Conservation (phyloP, 1,284 basidiomycete species). For the Fomes fomentarius region DNA sequence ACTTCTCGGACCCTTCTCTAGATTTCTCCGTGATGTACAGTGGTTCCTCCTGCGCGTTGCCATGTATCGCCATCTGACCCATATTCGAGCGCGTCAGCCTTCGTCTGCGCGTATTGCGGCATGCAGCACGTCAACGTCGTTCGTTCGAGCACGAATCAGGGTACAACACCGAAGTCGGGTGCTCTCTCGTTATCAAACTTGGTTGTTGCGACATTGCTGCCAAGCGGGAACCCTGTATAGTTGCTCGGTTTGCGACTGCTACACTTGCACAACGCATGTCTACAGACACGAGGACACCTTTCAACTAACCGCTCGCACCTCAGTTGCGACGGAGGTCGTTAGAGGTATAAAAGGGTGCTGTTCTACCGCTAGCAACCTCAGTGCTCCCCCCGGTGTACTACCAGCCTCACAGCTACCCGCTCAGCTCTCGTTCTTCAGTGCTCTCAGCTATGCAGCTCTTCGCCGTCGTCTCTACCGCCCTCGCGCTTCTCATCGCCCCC, state of each 20-base stretch:
- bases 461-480: conserved; percentile 26
- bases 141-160: too few relatives aligned
- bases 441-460: conserved; percentile 32
- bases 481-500: conserved; percentile 33
- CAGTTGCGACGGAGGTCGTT: too few relatives aligned
- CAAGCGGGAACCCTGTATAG: not conserved
- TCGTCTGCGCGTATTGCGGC: not conserved
- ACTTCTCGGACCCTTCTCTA: conserved; percentile 6
- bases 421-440: not conserved
- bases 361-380: not conserved
- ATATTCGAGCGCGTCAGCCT: not conserved
- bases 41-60: not conserved
- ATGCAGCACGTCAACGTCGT: too few relatives aligned
- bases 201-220: not conserved
- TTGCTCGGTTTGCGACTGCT: not conserved
- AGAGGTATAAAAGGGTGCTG: not conserved
- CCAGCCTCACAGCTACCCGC: too few relatives aligned
- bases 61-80: conserved; percentile 8
- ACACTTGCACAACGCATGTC: too few relatives aligned
- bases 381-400: too few relatives aligned
- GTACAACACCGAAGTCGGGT: too few relatives aligned
- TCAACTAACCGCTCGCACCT: too few relatives aligned
- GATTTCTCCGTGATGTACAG: conserved; percentile 1
- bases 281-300: too few relatives aligned
- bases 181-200: not conserved